phyloP scores from a whole-genome alignment of 257 asterid genomes.

The Nicotiana knightiana region DNA sequence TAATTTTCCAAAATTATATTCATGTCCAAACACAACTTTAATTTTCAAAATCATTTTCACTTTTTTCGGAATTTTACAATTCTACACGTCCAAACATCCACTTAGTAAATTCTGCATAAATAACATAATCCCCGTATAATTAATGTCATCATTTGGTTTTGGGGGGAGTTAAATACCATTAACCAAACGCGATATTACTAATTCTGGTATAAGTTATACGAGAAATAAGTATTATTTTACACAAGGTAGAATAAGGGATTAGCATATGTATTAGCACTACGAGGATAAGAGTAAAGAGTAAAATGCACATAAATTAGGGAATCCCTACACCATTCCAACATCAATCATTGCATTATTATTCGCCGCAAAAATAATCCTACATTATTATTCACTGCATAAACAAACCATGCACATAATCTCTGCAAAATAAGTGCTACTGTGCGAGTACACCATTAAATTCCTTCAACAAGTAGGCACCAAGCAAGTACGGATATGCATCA shows the following conservation, averaged over 20 bases:
- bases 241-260: background rate
- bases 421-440: background rate
- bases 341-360: background rate
- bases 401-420: background rate
- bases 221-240: background rate
- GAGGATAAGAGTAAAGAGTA: background rate
- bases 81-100: no score
- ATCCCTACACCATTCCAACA: background rate
- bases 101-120: no score
- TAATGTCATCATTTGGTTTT: no score
- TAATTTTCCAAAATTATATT: no score
- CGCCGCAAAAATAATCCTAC: no score
- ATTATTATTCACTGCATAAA: background rate
- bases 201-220: background rate
- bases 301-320: background rate
- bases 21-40: no score
- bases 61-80: no score
- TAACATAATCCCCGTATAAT: no score
- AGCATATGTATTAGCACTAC: background rate
- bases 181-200: background rate
- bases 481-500: background rate
- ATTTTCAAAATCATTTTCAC: no score
- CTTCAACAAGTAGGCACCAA: background rate
- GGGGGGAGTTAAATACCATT: no score
- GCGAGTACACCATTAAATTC: background rate